Percentiles rank a stretch among this genome's conserved stretches.
phyloP scores from a whole-genome alignment of 768 basidiomycete genomes.

The Tricholoma terreum region DNA sequence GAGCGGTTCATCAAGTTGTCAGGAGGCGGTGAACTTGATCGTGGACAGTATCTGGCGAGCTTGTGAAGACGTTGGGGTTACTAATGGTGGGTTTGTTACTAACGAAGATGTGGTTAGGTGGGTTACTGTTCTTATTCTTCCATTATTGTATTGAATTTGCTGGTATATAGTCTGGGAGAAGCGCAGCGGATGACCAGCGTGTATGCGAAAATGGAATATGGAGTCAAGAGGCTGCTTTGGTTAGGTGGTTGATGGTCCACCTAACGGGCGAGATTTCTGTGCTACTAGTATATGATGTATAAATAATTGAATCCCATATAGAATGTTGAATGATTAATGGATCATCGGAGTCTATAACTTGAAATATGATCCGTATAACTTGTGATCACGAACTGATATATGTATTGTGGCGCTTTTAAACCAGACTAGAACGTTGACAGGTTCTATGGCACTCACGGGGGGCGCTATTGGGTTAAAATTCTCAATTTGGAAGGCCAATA shows the following conservation, averaged over 20 bases:
- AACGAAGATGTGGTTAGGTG: slow-evolving; percentile 81
- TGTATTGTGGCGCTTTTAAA: too few relatives aligned
- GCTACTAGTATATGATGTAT: too few relatives aligned
- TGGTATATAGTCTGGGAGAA: slow-evolving; percentile 59
- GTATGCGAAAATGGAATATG: slow-evolving; percentile 92
- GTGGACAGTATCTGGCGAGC: slow-evolving; percentile 67
- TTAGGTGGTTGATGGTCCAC: slow-evolving; percentile 59
- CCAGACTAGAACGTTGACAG: too few relatives aligned
- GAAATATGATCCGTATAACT: too few relatives aligned
- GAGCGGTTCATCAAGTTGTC: slow-evolving; percentile 61
- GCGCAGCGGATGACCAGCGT: slow-evolving; percentile 83
- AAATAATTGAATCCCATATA: too few relatives aligned
- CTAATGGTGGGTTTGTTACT: slow-evolving; percentile 46
- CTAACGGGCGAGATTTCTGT: too few relatives aligned
- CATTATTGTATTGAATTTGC: slow-evolving; percentile 8
- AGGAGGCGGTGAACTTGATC: slow-evolving; percentile 73
- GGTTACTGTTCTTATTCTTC: slow-evolving; percentile 21
- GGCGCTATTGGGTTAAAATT: too few relatives aligned
- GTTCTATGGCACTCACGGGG: too few relatives aligned
- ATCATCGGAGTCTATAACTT: too few relatives aligned
- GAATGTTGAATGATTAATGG: too few relatives aligned
- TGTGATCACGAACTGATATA: too few relatives aligned
- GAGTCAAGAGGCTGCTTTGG: slow-evolving; percentile 88
- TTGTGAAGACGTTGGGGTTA: slow-evolving; percentile 59
- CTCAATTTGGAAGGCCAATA: too few relatives aligned